These are phyloP conservation scores for Penicillium pulvis DNA, from an alignment of 495 filamentous ascomycete species.

Conservation along the genomic window DNA sequence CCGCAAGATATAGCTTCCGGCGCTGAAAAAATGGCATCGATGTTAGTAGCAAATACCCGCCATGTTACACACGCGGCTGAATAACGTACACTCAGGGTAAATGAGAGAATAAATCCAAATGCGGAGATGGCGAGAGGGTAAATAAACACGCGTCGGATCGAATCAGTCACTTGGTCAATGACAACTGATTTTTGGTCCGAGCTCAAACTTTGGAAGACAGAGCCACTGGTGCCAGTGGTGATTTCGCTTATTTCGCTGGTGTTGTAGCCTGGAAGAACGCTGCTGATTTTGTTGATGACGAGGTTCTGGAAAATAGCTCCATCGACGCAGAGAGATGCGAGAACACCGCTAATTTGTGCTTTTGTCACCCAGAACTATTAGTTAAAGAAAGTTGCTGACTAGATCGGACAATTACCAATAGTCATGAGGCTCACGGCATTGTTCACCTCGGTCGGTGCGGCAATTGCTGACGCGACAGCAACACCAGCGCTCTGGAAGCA, in stretches of 20 bases:
- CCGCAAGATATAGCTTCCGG: background rate
- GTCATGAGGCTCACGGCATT: conserved; percentile 10
- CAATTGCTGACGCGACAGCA: conserved; percentile 5
- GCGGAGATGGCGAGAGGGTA: conserved; percentile 1
- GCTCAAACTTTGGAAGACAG: background rate
- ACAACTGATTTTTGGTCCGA: background rate
- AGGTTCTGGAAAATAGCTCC: background rate
- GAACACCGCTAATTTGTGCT: background rate
- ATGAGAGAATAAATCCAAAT: background rate
- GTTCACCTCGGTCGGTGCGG: conserved; percentile 3
- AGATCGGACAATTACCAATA: conserved; percentile 9
- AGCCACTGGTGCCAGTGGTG: background rate
- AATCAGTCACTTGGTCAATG: background rate
- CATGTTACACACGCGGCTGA: background rate
- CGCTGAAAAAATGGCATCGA: background rate
- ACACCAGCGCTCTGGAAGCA: conserved; percentile 8
- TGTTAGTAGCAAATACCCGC: background rate
- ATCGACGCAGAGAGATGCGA: background rate
- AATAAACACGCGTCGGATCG: background rate
- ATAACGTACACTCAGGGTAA: background rate
- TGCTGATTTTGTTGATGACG: background rate
- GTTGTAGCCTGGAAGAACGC: background rate
- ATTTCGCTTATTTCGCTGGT: background rate
- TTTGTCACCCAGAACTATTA: background rate
- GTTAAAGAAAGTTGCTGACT: background rate